A percentile compares a stretch with the other conserved stretches of the same genome.
phyloP scores from a whole-genome alignment of 495 filamentous ascomycete genomes.

The Terfezia claveryi region DNA sequence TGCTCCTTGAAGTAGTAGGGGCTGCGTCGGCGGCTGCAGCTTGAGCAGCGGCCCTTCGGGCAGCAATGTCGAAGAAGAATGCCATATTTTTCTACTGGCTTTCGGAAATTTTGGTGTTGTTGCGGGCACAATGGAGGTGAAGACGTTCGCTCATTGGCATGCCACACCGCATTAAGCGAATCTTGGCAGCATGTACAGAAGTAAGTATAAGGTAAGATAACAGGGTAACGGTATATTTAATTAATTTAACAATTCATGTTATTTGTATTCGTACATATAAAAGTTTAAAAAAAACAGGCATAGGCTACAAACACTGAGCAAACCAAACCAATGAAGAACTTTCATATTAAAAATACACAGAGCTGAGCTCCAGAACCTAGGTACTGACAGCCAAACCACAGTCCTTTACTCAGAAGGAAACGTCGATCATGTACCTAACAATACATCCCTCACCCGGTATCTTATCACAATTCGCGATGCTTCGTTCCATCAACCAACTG shows the following conservation, averaged over 20 bases:
- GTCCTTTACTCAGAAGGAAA: neutral
- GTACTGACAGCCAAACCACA: neutral
- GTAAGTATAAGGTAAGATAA: too few relatives aligned
- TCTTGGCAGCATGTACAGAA: too few relatives aligned
- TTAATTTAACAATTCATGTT: too few relatives aligned
- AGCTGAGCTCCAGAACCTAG: neutral
- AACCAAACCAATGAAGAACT: neutral
- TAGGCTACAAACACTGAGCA: neutral
- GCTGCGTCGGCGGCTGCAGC: constrained; percentile 32
- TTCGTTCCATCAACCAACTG: constrained; percentile 23
- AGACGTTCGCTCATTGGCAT: too few relatives aligned
- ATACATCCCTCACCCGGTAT: neutral
- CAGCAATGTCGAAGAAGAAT: constrained; percentile 89
- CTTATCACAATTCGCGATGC: neutral
- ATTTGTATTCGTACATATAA: too few relatives aligned
- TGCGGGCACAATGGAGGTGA: too few relatives aligned
- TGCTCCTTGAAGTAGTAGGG: constrained; percentile 21
- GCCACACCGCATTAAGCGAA: too few relatives aligned
- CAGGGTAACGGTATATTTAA: too few relatives aligned
- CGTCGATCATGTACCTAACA: neutral
- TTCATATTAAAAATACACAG: neutral
- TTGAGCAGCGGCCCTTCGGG: constrained; percentile 60
- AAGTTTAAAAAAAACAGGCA: neutral
- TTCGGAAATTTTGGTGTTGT: too few relatives aligned
- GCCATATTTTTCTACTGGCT: too few relatives aligned